Conservation (phyloP, 371 early-diverging fungal genomes). For the Mucor racemosus region DNA sequence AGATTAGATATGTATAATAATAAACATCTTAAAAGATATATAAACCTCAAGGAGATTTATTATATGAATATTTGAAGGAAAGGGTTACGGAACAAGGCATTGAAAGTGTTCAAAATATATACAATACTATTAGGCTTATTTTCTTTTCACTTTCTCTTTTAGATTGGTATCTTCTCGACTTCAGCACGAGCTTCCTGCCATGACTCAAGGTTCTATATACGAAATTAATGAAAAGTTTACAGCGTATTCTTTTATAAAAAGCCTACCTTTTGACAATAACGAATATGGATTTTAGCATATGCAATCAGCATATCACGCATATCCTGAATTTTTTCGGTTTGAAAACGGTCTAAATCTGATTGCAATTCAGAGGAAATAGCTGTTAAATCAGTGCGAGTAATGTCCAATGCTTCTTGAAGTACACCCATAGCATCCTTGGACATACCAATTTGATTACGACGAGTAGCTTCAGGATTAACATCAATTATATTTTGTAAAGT, state of each 20-base stretch:
- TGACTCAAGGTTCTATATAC: conserved; percentile 59
- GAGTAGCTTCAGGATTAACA: conserved; percentile 91
- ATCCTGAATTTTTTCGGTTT: conserved; percentile 87
- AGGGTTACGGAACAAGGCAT: neutral
- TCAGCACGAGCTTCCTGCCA: conserved; percentile 68
- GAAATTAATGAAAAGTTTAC: neutral
- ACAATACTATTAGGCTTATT: neutral
- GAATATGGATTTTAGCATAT: conserved; percentile 82
- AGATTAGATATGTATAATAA: neutral
- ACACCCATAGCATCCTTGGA: conserved; percentile 81
- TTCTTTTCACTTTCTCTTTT: conserved; percentile 7
- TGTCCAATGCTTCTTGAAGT: conserved; percentile 80
- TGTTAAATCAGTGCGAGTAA: conserved; percentile 70
- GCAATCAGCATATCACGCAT: conserved; percentile 79
- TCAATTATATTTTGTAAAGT: conserved; percentile 90
- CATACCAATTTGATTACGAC: conserved; percentile 87
- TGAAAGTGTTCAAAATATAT: neutral
- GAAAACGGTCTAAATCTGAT: conserved; percentile 89
- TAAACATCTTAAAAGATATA: neutral
- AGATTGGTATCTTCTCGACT: conserved; percentile 65
- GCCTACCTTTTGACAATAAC: conserved; percentile 78
- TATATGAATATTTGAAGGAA: neutral
- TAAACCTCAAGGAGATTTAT: neutral
- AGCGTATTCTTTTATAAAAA: neutral
- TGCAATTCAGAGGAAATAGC: conserved; percentile 82